These are phyloP conservation scores for Avena eriantha DNA, from an alignment of 176 grass and related monocot genomes.

Conservation along the genomic window DNA sequence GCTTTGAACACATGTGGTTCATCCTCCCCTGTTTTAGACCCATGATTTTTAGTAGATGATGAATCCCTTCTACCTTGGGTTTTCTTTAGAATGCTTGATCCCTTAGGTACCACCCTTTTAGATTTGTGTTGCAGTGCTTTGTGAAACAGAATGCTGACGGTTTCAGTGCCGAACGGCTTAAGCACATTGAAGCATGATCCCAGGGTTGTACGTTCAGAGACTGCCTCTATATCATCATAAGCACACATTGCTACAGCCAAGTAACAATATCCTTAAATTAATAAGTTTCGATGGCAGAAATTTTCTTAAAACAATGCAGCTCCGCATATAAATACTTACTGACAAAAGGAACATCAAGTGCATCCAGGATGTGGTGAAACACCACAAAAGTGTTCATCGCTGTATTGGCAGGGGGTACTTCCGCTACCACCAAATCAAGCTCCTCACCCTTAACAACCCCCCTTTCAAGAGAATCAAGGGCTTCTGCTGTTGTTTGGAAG, in stretches of 20 bases:
- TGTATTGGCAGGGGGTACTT: conserved; percentile 33
- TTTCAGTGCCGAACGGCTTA: conserved; percentile 34
- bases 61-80: conserved; percentile 23
- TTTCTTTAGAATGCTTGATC: background rate
- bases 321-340: conserved; percentile 37
- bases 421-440: conserved; percentile 49
- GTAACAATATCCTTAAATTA: background rate
- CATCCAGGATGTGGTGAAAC: conserved; percentile 29
- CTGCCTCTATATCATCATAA: conserved; percentile 13
- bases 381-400: conserved; percentile 17
- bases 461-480: conserved; percentile 41
- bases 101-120: conserved; percentile 40
- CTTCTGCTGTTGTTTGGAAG: conserved; percentile 15
- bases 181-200: conserved; percentile 40
- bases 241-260: conserved; percentile 48
- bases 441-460: conserved; percentile 21
- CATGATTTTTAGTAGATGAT: conserved; percentile 23
- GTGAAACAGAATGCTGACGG: conserved; percentile 17
- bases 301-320: conserved; percentile 29
- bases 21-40: background rate
- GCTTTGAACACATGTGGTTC: background rate
- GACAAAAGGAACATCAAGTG: conserved; percentile 35
- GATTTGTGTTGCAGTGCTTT: conserved; percentile 30
- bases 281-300: background rate
- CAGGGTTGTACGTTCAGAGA: conserved; percentile 7